Evolutionary conservation across 208 protist species (phyloP).

Genomic region (Leishmania guyanensis): DNA sequence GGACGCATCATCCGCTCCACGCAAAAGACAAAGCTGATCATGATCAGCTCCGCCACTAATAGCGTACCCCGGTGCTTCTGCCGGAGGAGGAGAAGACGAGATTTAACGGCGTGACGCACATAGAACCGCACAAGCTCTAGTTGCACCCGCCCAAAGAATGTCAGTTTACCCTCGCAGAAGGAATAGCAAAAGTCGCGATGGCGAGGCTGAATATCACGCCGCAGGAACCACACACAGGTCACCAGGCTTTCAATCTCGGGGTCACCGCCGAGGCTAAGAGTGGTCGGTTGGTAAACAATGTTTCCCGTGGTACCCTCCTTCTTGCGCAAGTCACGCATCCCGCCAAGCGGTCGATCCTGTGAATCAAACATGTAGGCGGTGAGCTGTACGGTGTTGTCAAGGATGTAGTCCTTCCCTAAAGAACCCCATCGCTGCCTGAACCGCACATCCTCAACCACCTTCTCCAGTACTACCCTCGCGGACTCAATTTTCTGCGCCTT

Average conservation of each 20-base stretch:
- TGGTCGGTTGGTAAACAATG: slow-evolving; percentile 16
- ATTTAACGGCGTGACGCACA: slow-evolving; percentile 26
- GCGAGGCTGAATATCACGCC: slow-evolving; percentile 26
- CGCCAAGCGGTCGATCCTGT: slow-evolving; percentile 23
- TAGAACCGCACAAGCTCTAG: slow-evolving; percentile 30
- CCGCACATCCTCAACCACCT: slow-evolving; percentile 12
- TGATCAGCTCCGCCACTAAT: slow-evolving; percentile 23
- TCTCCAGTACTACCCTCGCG: slow-evolving; percentile 26
- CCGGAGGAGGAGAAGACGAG: slow-evolving; percentile 16
- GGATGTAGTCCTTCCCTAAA: slow-evolving; percentile 23
- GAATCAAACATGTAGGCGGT: slow-evolving; percentile 29
- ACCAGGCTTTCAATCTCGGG: slow-evolving; percentile 15
- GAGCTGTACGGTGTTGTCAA: slow-evolving; percentile 15
- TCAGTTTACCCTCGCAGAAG: slow-evolving; percentile 44
- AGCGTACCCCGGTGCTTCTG: slow-evolving; percentile 21
- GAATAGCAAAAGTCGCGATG: slow-evolving; percentile 43
- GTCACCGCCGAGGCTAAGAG: slow-evolving; percentile 28
- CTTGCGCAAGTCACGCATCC: slow-evolving; percentile 6
- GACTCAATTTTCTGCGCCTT: slow-evolving; percentile 19
- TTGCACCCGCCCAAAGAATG: slow-evolving; percentile 14
- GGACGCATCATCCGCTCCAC: slow-evolving; percentile 24
- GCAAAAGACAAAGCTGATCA: slow-evolving; percentile 24
- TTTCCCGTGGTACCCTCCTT: slow-evolving; percentile 12
- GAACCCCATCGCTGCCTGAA: slow-evolving; percentile 29
- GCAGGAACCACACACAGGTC: slow-evolving; percentile 37